phyloP scores from a whole-genome alignment of 75 land plant species.

The Pseudotsuga menziesii region DNA sequence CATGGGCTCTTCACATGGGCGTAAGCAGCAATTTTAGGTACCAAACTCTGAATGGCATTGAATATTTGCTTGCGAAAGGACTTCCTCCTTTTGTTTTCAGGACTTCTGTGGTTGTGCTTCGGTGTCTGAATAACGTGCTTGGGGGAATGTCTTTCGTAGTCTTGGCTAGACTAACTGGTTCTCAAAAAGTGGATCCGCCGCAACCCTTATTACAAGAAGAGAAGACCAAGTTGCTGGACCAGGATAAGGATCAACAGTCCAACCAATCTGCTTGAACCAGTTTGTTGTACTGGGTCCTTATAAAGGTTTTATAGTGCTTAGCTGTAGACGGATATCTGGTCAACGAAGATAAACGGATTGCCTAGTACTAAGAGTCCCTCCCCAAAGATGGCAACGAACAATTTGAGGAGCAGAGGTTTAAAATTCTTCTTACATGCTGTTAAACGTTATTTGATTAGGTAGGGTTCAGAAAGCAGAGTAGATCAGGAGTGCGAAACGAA shows the following conservation, averaged over 20 bases:
- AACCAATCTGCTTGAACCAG: no score
- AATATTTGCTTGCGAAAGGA: slow-evolving; percentile 55
- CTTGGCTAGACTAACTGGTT: slow-evolving; percentile 84
- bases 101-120: slow-evolving; percentile 58
- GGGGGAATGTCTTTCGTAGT: slow-evolving; percentile 87
- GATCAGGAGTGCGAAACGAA: no score
- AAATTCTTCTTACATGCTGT: no score
- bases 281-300: no score
- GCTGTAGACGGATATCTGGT: no score
- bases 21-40: slow-evolving; percentile 86
- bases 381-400: no score
- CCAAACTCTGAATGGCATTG: slow-evolving; percentile 87
- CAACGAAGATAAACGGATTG: no score
- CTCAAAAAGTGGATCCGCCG: slow-evolving; percentile 49
- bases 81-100: slow-evolving; percentile 63
- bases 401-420: no score
- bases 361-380: no score
- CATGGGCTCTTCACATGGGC: slow-evolving; percentile 96
- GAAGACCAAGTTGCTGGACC: slow-evolving; percentile 15
- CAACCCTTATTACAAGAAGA: neutral
- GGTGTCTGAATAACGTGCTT: slow-evolving; percentile 80
- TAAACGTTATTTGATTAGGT: no score
- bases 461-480: no score
- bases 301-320: no score
- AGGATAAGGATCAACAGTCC: neutral